Evolutionary conservation across 139 green algal genomes (phyloP).

Genomic region (Chlamydomonas sp.): DNA sequence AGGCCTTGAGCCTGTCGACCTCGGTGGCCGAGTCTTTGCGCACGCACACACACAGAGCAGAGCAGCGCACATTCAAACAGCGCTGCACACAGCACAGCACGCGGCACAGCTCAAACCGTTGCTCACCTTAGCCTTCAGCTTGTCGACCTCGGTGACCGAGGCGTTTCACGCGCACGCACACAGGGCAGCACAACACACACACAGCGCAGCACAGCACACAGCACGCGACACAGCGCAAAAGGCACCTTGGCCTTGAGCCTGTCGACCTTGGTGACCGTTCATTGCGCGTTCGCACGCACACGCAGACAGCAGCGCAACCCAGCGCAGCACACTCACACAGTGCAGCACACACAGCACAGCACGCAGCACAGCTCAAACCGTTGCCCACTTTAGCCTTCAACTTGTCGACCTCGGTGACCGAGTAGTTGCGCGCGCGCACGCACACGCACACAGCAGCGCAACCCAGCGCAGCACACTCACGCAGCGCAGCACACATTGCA

Average conservation of each 20-base stretch:
- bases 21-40: not conserved
- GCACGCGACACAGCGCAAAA: not conserved
- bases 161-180: not conserved
- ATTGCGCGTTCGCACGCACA: no score
- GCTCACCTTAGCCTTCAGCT: constrained; percentile 53
- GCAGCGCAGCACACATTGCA: not conserved
- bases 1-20: constrained; percentile 28
- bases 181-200: not conserved
- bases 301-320: no score
- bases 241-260: not conserved
- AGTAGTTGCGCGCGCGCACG: no score
- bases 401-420: not conserved
- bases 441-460: no score
- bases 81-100: not conserved
- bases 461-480: not conserved
- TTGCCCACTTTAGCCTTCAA: not conserved
- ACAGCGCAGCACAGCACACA: not conserved
- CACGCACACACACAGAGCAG: not conserved
- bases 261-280: not conserved
- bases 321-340: not conserved
- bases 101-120: not conserved
- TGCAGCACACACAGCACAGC: not conserved
- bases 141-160: constrained; percentile 24
- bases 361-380: not conserved
- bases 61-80: no score